Evolutionary conservation across 345 rosid species (phyloP), one percentile per base, ranked within the genome.

Genomic region (Gynandropsis gynandra): DNA sequence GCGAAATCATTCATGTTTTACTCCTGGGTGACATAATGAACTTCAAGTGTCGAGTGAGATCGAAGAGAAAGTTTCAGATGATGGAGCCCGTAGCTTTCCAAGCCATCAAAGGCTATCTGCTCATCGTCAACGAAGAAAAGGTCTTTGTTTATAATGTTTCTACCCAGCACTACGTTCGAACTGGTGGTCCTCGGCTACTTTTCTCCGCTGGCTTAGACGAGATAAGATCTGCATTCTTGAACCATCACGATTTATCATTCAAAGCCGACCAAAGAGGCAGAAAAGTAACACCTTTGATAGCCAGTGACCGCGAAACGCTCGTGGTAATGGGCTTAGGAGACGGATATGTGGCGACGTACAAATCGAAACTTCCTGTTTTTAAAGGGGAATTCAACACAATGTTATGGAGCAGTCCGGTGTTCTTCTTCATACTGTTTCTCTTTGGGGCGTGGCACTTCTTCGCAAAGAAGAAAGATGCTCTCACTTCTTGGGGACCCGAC

Each of bases 381-480:
- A 80, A 76, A 65, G 85, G 76, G 34, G 95, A 90, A 42, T 73
- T 75, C 56, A 87, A 54, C 66, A 71, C 85, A 24, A 71, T 90
- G 85, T 68, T 73, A 6, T 90, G 93, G 83, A 87, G 89, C 31
- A 79, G 83, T 44, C 98, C 98, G 15, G 89, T 87, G 35, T 51
- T 87, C 67, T 76, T 92, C 62, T 92, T 92, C 64, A 44, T 92
- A 47, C 69, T 87, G 47, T 82, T 92, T 68, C 56, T 92, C 41
- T 87, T 87, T 14, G 89, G 69, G 10, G 86, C 95, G 2, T 92
- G 98, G 98, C 87, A 84, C 50, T 87, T 92, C 52, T 92, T 92
- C 41, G 87, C 96, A 2, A 87, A 87, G 86, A 92, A 92, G 82
- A 87, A 92, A 72, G 98, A 87, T 62, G 83, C 81, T 7, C 79